phyloP scores from a whole-genome alignment of 2,329 filamentous ascomycete species.

The Paramyrothecium roridum region DNA sequence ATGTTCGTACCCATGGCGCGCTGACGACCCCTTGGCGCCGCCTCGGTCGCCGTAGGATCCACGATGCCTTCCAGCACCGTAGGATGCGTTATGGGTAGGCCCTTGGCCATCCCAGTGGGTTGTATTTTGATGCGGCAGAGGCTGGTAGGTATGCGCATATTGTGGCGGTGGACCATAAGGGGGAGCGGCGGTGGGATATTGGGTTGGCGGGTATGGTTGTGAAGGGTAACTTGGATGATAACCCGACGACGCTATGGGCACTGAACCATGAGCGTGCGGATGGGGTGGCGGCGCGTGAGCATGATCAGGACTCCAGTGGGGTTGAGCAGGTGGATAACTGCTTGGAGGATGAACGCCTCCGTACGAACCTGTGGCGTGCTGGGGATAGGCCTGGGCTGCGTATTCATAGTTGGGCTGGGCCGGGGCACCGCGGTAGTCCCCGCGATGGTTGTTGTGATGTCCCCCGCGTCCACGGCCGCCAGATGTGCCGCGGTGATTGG shows the following conservation, averaged over 20 bases:
- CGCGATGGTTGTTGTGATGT: slow-evolving; percentile 32
- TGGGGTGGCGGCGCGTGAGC: slow-evolving; percentile 29
- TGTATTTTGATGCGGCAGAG: slow-evolving; percentile 29
- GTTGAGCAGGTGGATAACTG: slow-evolving; percentile 33
- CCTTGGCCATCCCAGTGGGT: slow-evolving; percentile 30
- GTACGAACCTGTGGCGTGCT: slow-evolving; percentile 24
- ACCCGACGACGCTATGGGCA: slow-evolving; percentile 48
- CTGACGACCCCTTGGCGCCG: slow-evolving; percentile 27
- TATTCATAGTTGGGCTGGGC: slow-evolving; percentile 41
- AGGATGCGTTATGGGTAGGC: slow-evolving; percentile 30
- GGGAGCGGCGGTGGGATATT: slow-evolving; percentile 40
- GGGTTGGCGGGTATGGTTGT: slow-evolving; percentile 44
- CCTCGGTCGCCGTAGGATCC: slow-evolving; percentile 45
- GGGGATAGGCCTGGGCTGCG: slow-evolving; percentile 31
- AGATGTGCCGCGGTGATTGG: slow-evolving; percentile 3
- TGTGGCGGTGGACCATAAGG: slow-evolving; percentile 35
- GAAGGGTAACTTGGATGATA: slow-evolving; percentile 59
- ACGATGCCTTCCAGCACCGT: slow-evolving; percentile 34
- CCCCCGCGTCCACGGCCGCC: slow-evolving; percentile 35
- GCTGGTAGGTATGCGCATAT: slow-evolving; percentile 32
- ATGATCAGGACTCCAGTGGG: slow-evolving; percentile 40
- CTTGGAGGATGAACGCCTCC: slow-evolving; percentile 30
- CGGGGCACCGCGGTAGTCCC: slow-evolving; percentile 36
- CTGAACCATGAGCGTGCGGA: slow-evolving; percentile 41
- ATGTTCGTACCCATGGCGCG: slow-evolving; percentile 31